Evolutionary conservation across 2,329 filamentous ascomycete genomes (phyloP), one percentile per base, ranked within the genome.

Genomic region (Aspergillus persii): DNA sequence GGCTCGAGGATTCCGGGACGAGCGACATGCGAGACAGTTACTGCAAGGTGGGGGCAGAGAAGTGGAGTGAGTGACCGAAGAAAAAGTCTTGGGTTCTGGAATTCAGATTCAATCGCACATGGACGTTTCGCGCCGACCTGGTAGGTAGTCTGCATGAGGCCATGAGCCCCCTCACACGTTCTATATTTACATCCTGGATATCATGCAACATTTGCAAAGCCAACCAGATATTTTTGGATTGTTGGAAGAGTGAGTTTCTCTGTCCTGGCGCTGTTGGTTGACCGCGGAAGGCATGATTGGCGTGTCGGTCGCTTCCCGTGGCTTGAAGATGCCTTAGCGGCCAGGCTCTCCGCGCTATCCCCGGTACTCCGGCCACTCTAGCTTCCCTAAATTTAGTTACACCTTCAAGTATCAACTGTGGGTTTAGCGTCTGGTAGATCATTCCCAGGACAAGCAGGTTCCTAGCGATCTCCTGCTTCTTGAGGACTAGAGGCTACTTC

Each of bases 361-460:
- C n/a, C 36, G 36, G 44, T 5, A 47, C 18, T 48, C 48, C 39
- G 8, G 11, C 46, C 29, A 33, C 36, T 18, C 30, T 54, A 26
- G 30, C 18, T 41, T 23, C 47, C 55, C 59, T 61, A 61, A 61
- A 46, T 52, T 58, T 61, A 61, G 59, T 18, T 11, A 58, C 23
- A 50, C 44, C 23, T 12, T 15, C 15, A 36, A 23, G 18, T 15
- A 23, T 9, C n/a, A 31, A 7, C 4, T 15, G 18, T 50, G 30
- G 48, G 15, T 27, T 36, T 51, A 47, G 48, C 31, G 33, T 23
- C 31, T 44, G n/a, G 48, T 4, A n/a, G 57, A 62, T 62, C 60
- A 36, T 53, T 62, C 47, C 54, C 60, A n/a, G 44, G 41, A 49
- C 12, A 7, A 36, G 53, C 30, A 18, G 44, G 12, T 41, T 15